A percentile compares a stretch with the other conserved stretches of the same genome.
Conservation (phyloP, 352 stramenopile genomes). For the Globisporangium uncinulatum region DNA sequence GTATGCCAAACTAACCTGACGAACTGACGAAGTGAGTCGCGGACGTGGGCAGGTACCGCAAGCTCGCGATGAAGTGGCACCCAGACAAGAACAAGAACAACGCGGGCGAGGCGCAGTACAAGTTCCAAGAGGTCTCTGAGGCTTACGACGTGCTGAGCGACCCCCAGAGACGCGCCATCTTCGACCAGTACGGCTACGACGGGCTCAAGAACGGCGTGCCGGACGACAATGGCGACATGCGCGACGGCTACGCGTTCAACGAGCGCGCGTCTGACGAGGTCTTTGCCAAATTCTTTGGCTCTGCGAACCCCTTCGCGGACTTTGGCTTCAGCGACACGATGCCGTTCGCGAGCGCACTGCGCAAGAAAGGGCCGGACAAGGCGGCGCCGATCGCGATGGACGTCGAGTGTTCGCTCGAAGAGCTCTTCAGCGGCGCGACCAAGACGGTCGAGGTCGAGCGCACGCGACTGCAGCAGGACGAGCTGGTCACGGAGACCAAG, state of each 20-base stretch:
- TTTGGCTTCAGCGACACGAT: conserved; percentile 87
- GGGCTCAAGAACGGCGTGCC: conserved; percentile 88
- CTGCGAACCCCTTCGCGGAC: conserved; percentile 87
- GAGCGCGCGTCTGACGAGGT: conserved; percentile 88
- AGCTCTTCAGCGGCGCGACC: conserved; percentile 88
- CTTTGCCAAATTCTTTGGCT: conserved; percentile 92
- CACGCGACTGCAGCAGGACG: conserved; percentile 68
- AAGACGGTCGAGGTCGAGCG: conserved; percentile 86
- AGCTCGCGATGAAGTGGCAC: conserved; percentile 93
- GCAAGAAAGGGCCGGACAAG: conserved; percentile 76
- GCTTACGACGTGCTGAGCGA: conserved; percentile 94
- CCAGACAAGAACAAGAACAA: conserved; percentile 94
- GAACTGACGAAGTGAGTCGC: neutral
- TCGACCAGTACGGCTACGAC: conserved; percentile 94
- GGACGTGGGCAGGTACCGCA: conserved; percentile 70
- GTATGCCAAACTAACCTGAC: neutral
- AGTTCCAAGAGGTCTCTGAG: conserved; percentile 94
- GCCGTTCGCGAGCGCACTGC: conserved; percentile 74
- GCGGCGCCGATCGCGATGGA: conserved; percentile 61
- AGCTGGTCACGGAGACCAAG: conserved; percentile 76
- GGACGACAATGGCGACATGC: conserved; percentile 68
- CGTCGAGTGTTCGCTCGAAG: conserved; percentile 84
- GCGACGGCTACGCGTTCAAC: conserved; percentile 87
- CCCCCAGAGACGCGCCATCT: conserved; percentile 87
- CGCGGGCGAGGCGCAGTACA: conserved; percentile 76